phyloP scores from a whole-genome alignment of 2,329 filamentous ascomycete genomes.

The Apiospora marii region DNA sequence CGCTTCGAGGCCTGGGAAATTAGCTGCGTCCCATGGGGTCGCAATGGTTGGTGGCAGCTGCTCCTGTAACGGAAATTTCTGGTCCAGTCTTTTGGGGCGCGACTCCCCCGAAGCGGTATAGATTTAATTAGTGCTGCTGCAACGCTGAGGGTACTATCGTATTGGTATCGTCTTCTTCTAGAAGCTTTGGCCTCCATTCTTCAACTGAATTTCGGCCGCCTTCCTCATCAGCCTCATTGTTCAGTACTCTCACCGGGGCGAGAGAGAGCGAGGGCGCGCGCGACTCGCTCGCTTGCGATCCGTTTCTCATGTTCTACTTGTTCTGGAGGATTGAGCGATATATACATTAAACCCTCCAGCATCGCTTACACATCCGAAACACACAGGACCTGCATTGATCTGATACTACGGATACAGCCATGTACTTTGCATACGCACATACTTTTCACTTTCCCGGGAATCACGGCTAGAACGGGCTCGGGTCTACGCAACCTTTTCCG shows the following conservation, averaged over 20 bases:
- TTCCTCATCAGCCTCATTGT: background rate
- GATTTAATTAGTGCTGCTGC: conserved; percentile 10
- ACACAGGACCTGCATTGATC: background rate
- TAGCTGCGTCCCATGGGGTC: conserved; percentile 13
- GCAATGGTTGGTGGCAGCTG: conserved; percentile 5
- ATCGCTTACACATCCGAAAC: background rate
- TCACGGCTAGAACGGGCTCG: conserved; percentile 9
- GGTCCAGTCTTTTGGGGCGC: conserved; percentile 8
- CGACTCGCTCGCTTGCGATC: background rate
- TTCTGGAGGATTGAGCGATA: background rate
- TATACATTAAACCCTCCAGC: background rate
- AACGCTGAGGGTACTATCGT: background rate
- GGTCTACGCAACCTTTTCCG: conserved; percentile 12
- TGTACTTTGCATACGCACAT: background rate
- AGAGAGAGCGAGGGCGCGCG: background rate
- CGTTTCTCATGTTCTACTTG: background rate
- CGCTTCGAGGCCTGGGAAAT: conserved; percentile 15
- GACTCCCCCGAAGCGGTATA: background rate
- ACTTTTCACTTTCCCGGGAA: background rate
- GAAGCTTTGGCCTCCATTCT: conserved; percentile 7
- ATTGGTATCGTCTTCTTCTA: conserved; percentile 4
- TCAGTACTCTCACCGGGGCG: background rate
- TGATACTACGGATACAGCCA: background rate
- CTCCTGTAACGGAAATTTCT: conserved; percentile 17
- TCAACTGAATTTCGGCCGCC: no score